Conservation (phyloP, 1,284 basidiomycete genomes). For the Puccinia triticina region DNA sequence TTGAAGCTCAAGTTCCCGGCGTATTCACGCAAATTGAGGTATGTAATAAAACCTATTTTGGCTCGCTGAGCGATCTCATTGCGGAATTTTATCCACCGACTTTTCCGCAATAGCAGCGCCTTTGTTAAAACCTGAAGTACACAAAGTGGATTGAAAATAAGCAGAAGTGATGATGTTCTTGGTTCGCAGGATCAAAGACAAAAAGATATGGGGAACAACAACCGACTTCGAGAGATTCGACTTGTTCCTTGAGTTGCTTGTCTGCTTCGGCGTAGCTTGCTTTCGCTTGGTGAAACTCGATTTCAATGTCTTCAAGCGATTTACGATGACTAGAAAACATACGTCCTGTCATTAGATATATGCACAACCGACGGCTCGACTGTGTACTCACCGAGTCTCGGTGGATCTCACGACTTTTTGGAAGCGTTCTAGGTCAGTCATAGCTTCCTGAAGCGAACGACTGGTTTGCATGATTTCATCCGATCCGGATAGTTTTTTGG, state of each 20-base stretch:
- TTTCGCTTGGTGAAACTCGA: slow-evolving; percentile 9
- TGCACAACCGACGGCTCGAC: background rate
- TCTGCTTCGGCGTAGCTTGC: background rate
- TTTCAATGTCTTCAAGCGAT: slow-evolving; percentile 34
- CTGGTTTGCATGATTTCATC: background rate
- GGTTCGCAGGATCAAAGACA: background rate
- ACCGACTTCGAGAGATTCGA: slow-evolving; percentile 23
- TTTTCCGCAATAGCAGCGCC: slow-evolving; percentile 71
- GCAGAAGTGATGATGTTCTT: background rate
- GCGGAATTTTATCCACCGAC: slow-evolving; percentile 83
- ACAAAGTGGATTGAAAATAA: background rate
- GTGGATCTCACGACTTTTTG: slow-evolving; percentile 3
- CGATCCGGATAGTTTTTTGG: slow-evolving; percentile 21
- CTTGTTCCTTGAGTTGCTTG: slow-evolving; percentile 25
- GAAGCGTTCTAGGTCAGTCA: slow-evolving; percentile 15
- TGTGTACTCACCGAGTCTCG: slow-evolving; percentile 5
- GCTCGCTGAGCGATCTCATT: slow-evolving; percentile 81
- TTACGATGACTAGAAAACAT: slow-evolving; percentile 9
- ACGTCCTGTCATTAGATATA: too few species aligned
- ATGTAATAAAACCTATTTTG: slow-evolving; percentile 75
- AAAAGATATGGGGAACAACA: background rate
- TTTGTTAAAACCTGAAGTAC: slow-evolving; percentile 28
- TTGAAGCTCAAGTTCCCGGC: slow-evolving; percentile 68
- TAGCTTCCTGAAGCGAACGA: slow-evolving; percentile 1
- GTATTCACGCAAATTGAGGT: slow-evolving; percentile 77